Evolutionary conservation across 495 filamentous ascomycete species (phyloP).

Genomic region (Evernia prunastri): DNA sequence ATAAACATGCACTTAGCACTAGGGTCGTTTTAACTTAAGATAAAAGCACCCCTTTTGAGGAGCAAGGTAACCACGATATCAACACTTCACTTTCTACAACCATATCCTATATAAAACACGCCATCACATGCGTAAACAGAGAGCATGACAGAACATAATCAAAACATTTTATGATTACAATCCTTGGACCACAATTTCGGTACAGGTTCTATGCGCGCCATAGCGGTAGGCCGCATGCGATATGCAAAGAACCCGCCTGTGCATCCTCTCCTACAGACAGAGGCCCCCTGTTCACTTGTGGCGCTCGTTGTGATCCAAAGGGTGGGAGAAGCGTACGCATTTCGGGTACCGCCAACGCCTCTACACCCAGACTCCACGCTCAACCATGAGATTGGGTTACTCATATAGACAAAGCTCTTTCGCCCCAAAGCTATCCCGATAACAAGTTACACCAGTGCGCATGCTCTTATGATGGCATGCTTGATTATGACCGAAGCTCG

Average conservation of each 20-base stretch:
- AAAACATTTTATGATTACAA: background rate
- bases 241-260: conserved; percentile 1
- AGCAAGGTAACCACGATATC: background rate
- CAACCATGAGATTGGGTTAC: background rate
- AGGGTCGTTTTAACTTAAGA: background rate
- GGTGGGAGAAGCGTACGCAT: background rate
- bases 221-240: background rate
- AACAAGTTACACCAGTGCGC: background rate
- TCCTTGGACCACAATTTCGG: background rate
- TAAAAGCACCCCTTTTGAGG: too few relatives aligned
- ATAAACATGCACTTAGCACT: conserved; percentile 1
- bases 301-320: background rate
- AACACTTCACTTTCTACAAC: background rate
- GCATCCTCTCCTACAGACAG: background rate
- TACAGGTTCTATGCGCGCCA: background rate
- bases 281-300: background rate
- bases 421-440: background rate
- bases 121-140: background rate
- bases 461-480: background rate
- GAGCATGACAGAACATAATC: background rate
- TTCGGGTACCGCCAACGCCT: background rate
- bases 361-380: conserved; percentile 15
- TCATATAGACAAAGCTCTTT: conserved; percentile 14
- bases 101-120: background rate
- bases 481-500: background rate